Evolutionary conservation across 2,329 filamentous ascomycete species (phyloP).

Genomic region (Fusarium sp.): DNA sequence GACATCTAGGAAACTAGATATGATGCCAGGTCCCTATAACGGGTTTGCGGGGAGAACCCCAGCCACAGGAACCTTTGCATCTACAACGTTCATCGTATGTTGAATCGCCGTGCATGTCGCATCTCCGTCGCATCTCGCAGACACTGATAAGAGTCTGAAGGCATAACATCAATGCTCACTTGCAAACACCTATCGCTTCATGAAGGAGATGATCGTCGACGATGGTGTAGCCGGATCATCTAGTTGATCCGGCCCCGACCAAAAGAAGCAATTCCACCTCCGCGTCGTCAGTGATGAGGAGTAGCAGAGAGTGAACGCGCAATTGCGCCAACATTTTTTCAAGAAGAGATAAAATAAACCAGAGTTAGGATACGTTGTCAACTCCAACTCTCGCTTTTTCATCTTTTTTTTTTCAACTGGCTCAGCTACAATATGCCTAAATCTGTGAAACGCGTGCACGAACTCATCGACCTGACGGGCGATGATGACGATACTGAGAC

Average conservation of each 20-base stretch:
- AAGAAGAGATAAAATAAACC: not conserved
- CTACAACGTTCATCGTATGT: not conserved
- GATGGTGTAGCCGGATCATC: conserved; percentile 6
- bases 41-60: not conserved
- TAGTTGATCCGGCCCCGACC: conserved; percentile 9
- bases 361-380: not conserved
- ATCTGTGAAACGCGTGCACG: conserved; percentile 48
- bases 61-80: not conserved
- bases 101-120: not conserved
- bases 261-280: conserved; percentile 32
- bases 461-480: conserved; percentile 54
- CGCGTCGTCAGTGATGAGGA: not conserved
- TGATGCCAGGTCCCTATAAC: not conserved
- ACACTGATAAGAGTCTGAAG: not conserved
- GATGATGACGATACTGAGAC: conserved; percentile 46
- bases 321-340: not conserved
- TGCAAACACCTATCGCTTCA: not conserved
- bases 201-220: not conserved
- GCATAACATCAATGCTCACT: not conserved
- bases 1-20: not conserved
- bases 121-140: not conserved
- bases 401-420: not conserved
- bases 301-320: not conserved
- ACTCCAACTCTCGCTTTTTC: not conserved
- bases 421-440: conserved; percentile 36